Conservation (phyloP, 2,329 filamentous ascomycete genomes). For the Kalmusia sp. region DNA sequence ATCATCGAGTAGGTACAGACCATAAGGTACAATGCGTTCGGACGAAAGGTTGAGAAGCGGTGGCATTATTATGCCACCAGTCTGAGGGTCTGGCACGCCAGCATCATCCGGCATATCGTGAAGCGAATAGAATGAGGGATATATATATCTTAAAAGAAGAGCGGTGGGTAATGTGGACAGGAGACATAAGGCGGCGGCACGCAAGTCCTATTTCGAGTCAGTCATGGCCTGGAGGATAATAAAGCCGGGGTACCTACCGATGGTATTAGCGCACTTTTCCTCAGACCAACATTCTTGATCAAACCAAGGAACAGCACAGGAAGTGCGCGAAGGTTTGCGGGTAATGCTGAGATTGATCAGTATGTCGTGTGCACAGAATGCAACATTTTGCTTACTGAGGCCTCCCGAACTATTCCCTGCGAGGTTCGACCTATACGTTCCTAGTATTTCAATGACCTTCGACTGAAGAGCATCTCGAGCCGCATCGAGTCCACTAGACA, state of each 20-base stretch:
- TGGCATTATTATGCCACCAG: slow-evolving; percentile 87
- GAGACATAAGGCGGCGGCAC: slow-evolving; percentile 89
- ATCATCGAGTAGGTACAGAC: slow-evolving; percentile 95
- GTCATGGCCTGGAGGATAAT: not conserved
- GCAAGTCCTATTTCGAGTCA: slow-evolving; percentile 67
- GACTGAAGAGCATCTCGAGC: slow-evolving; percentile 89
- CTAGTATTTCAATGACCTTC: slow-evolving; percentile 89
- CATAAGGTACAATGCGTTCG: slow-evolving; percentile 85
- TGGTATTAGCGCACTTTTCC: slow-evolving; percentile 48
- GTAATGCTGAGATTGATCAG: slow-evolving; percentile 64
- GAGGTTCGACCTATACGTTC: slow-evolving; percentile 96
- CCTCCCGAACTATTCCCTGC: slow-evolving; percentile 94
- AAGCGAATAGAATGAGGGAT: slow-evolving; percentile 49
- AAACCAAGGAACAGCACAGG: slow-evolving; percentile 91
- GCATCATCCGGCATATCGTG: slow-evolving; percentile 92
- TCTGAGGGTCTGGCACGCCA: slow-evolving; percentile 82
- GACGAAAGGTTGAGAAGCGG: slow-evolving; percentile 86
- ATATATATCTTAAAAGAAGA: slow-evolving; percentile 89
- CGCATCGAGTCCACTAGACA: slow-evolving; percentile 86
- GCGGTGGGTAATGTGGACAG: slow-evolving; percentile 93
- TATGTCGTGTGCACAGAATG: not conserved
- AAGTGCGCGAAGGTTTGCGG: slow-evolving; percentile 82
- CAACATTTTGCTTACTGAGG: slow-evolving; percentile 5
- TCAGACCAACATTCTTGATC: slow-evolving; percentile 81
- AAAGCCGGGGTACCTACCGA: slow-evolving; percentile 12